phyloP scores from a whole-genome alignment of 1,284 basidiomycete genomes.

The Cystobasidiaceae sp. region DNA sequence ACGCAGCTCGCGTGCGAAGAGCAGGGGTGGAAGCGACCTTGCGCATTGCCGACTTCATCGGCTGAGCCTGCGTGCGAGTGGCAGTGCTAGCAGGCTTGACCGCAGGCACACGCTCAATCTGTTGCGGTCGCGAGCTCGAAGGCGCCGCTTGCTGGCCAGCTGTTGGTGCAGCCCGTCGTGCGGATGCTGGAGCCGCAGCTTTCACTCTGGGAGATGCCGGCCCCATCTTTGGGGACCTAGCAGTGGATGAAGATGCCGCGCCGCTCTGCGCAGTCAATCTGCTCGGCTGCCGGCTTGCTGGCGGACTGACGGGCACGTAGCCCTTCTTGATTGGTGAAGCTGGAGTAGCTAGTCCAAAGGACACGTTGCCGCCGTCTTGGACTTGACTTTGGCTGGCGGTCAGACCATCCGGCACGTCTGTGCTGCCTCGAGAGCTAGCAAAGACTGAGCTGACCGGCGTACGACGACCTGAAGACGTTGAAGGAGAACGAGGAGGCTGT shows the following conservation, averaged over 20 bases:
- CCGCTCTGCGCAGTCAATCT: background rate
- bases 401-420: no score
- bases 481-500: background rate
- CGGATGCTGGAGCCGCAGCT: background rate
- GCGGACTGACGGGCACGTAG: constrained; percentile 1
- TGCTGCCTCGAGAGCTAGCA: no score
- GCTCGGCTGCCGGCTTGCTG: background rate
- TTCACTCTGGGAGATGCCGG: background rate
- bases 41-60: constrained; percentile 1
- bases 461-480: background rate
- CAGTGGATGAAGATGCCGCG: background rate
- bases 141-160: background rate
- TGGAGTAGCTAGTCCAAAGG: constrained; percentile 15
- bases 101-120: background rate
- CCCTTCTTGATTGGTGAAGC: constrained; percentile 27
- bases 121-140: background rate
- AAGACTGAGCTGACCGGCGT: no score
- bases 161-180: background rate
- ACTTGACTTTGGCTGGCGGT: no score
- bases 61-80: background rate
- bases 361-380: no score
- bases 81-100: background rate
- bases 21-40: constrained; percentile 4
- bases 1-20: background rate
- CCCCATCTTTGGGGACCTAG: background rate